Base-by-base conservation (phyloP, 139 green algal species). In the Chlamydomonas schloesseri region DNA sequence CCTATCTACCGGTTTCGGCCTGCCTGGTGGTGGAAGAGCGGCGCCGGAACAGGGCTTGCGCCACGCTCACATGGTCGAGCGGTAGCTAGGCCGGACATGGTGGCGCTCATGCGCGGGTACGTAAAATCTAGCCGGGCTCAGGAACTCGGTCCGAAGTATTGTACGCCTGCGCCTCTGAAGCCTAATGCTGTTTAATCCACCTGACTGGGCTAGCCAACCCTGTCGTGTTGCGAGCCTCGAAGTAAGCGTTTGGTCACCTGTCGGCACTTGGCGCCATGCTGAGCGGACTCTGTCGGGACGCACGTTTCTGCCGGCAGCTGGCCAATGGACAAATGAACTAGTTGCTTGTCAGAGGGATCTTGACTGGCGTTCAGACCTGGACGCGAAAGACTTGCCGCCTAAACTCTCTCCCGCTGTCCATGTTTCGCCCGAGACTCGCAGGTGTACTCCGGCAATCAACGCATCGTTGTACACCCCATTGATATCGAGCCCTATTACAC, bases 401-500 rank as follows among this genome's bases (percentile, higher is more conserved):
- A 3, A n/a, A 11, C 4, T 65, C 17, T 4, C 20, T 20, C 17
- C 57, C 57, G 57, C 15, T 20, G 11, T 4, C 57, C 57, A 29
- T 65, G 9, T n/a, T n/a, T 24, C 60, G 55, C 55, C 55, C 57
- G 17, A 5, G 10, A 9, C 36, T 37, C 3, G 4, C 29, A 89
- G 84, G 84, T 85, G 0, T 57, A 47, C 26, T 33, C 28, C 29
- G 34, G 14, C 60, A n/a, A 79, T 20, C 64, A 71, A 2, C 53
- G 76, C 29, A 26, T 69, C 2, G 11, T 69, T 5, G 79, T 58
- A 20, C 74, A 86, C 26, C 79, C 84, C 50, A 68, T 92, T 17
- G 88, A 92, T 50, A 60, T 31, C 10, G 53, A 90, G 55, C 65
- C 88, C 6, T 86, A 90, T 60, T 92, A 90, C 69, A 83, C 84